Percentiles rank a stretch among this genome's conserved stretches.
phyloP scores from a whole-genome alignment of 495 filamentous ascomycete genomes.

The Paragyromitra xinjiangensis region DNA sequence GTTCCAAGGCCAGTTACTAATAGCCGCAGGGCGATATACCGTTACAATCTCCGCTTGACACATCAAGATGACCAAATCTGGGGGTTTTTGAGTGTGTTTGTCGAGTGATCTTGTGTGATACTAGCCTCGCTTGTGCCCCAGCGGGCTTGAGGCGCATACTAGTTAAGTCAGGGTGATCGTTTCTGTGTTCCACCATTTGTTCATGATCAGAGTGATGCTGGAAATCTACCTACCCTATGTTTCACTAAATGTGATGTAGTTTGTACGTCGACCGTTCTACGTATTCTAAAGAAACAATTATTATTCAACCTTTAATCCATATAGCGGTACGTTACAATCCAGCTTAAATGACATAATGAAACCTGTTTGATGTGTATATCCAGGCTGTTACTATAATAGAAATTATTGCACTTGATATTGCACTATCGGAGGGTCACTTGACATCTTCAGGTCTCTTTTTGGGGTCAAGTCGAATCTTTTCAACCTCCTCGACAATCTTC shows the following conservation, averaged over 20 bases:
- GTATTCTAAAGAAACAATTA: background rate
- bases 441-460: background rate
- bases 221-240: background rate
- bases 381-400: background rate
- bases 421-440: background rate
- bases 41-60: too few relatives aligned
- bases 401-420: background rate
- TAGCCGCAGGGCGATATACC: too few relatives aligned
- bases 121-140: background rate
- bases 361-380: background rate
- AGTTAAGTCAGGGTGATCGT: background rate
- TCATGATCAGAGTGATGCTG: background rate
- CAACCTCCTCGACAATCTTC: conserved; percentile 24
- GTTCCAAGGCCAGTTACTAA: background rate
- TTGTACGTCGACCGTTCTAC: background rate
- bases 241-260: background rate
- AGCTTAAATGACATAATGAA: background rate
- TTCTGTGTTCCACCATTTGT: background rate
- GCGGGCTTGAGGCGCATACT: background rate
- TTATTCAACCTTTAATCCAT: background rate
- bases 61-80: too few relatives aligned
- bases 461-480: conserved; percentile 2
- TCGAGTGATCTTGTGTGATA: conserved; percentile 2
- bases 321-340: background rate
- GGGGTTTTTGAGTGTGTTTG: background rate